Percentiles rank a stretch among this genome's conserved stretches.
These are phyloP conservation scores for Mucor racemosus DNA, from an alignment of 371 early-diverging fungal genomes.

Conservation along the genomic window DNA sequence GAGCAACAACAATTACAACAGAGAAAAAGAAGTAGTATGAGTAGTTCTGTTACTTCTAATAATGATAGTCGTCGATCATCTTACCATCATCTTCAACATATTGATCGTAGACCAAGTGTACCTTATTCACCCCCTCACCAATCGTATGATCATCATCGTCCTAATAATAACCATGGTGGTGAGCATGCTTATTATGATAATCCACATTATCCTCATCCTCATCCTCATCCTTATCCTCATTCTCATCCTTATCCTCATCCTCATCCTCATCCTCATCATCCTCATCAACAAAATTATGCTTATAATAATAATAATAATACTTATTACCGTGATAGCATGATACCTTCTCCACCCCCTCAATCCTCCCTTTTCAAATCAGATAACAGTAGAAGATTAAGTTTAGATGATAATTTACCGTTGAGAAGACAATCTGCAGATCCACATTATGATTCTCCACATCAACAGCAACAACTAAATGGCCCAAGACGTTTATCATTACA, in stretches of 20 bases:
- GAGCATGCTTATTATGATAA: constrained; percentile 5
- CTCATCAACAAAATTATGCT: background rate
- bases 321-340: constrained; percentile 13
- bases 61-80: constrained; percentile 6
- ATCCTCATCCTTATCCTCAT: background rate
- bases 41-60: background rate
- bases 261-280: constrained; percentile 1
- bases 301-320: background rate
- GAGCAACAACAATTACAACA: background rate
- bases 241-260: background rate
- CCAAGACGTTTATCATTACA: constrained; percentile 21
- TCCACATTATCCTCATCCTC: background rate
- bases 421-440: constrained; percentile 19
- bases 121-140: constrained; percentile 31
- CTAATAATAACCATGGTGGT: background rate
- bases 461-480: background rate
- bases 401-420: constrained; percentile 10
- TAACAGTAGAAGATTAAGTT: constrained; percentile 12
- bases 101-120: constrained; percentile 15
- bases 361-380: constrained; percentile 16
- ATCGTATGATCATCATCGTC: constrained; percentile 18
- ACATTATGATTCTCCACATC: background rate
- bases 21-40: constrained; percentile 8
- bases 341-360: constrained; percentile 27
- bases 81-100: constrained; percentile 5